Evolutionary conservation across 805 yeast species (phyloP).

Genomic region (Ogataea ramenticola): DNA sequence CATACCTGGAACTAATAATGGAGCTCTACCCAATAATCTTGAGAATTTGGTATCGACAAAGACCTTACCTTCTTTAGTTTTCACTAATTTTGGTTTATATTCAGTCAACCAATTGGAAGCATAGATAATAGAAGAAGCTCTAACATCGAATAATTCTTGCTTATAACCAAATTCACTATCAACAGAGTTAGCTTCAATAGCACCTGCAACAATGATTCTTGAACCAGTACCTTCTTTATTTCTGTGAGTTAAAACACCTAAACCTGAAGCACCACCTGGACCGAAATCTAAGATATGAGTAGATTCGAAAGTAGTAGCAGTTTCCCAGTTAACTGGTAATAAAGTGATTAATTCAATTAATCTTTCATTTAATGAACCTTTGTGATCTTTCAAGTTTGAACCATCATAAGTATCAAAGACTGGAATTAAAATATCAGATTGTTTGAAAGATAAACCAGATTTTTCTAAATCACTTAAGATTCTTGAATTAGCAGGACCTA

Average conservation of each 20-base stretch:
- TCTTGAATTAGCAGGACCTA: conserved; percentile 60
- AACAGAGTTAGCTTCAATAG: conserved; percentile 56
- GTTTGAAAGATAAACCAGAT: conserved; percentile 49
- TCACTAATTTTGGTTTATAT: conserved; percentile 78
- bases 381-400: conserved; percentile 54
- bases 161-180: conserved; percentile 92
- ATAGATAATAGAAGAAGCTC: conserved; percentile 57
- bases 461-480: conserved; percentile 60
- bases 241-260: conserved; percentile 93
- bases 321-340: conserved; percentile 92
- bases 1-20: conserved; percentile 98
- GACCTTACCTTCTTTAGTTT: conserved; percentile 64
- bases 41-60: conserved; percentile 94
- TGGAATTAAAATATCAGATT: conserved; percentile 63
- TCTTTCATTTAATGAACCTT: conserved; percentile 56
- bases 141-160: conserved; percentile 83
- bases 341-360: conserved; percentile 77
- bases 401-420: conserved; percentile 90
- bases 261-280: conserved; percentile 97
- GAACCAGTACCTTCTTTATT: conserved; percentile 99
- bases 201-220: conserved; percentile 89
- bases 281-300: conserved; percentile 96
- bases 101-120: conserved; percentile 90
- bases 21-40: conserved; percentile 87
- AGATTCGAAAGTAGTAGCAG: conserved; percentile 70